Percentiles rank a stretch among this genome's conserved stretches.
Conservation (phyloP, 129 eudicot genomes). For the Apium graveolens region DNA sequence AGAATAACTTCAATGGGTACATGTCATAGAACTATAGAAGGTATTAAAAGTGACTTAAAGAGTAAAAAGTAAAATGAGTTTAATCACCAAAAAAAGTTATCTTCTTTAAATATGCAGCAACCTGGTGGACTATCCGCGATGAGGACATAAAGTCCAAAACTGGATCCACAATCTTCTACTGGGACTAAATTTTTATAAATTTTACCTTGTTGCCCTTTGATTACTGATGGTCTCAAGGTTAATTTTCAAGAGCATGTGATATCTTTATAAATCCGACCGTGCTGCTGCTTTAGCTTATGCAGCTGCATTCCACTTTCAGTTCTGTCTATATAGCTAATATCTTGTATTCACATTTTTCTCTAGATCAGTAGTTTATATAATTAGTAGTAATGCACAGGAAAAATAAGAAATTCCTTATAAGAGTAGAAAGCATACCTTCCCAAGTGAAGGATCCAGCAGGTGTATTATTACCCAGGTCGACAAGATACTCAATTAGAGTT, state of each 20-base stretch:
- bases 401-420: neutral
- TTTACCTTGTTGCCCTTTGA: neutral
- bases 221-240: neutral
- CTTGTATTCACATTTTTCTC: neutral
- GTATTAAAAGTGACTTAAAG: neutral
- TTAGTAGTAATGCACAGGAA: neutral
- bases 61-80: neutral
- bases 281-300: neutral
- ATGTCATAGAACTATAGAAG: neutral
- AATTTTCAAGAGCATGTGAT: neutral
- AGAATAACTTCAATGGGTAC: neutral
- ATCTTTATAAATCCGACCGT: neutral
- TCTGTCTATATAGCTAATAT: neutral
- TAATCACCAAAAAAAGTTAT: neutral
- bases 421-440: neutral
- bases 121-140: neutral
- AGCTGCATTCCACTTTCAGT: neutral
- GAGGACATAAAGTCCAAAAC: neutral
- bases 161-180: neutral
- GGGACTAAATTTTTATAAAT: neutral
- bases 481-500: neutral
- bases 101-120: neutral
- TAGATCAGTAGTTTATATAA: no score
- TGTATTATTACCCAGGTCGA: neutral
- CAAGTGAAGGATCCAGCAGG: neutral